Evolutionary conservation across 1,139 yeast genomes (phyloP).

Genomic region (Hyphopichia pseudoburtonii): DNA sequence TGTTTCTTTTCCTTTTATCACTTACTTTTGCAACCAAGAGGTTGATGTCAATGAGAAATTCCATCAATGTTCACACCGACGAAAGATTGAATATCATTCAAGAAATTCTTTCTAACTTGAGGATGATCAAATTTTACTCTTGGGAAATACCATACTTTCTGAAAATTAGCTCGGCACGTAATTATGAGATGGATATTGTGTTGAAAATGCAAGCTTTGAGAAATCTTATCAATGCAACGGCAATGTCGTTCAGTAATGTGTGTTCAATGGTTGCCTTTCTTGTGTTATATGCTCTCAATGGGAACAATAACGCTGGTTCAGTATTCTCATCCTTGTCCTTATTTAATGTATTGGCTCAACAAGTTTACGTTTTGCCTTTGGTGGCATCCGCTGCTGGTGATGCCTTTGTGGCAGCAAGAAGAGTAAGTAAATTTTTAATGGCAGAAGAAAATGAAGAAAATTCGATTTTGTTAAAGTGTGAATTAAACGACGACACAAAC

Average conservation of each 20-base stretch:
- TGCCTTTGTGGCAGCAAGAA: conserved; percentile 61
- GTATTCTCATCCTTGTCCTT: conserved; percentile 81
- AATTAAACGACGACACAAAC: conserved; percentile 18
- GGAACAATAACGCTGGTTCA: conserved; percentile 58
- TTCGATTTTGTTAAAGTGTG: conserved; percentile 25
- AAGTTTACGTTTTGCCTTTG: conserved; percentile 66
- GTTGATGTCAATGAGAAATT: conserved; percentile 14
- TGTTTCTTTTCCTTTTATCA: conserved; percentile 32
- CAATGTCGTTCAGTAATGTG: conserved; percentile 12
- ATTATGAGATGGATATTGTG: conserved; percentile 10
- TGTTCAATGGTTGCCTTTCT: conserved; percentile 14
- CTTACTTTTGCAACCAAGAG: conserved; percentile 9
- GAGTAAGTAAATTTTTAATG: conserved; percentile 55
- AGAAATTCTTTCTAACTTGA: conserved; percentile 59
- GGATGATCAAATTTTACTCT: conserved; percentile 60
- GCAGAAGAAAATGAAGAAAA: conserved; percentile 22
- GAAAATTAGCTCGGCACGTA: conserved; percentile 8
- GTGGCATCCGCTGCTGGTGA: conserved; percentile 68
- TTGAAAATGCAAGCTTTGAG: conserved; percentile 12
- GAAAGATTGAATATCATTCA: conserved; percentile 54
- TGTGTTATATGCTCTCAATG: conserved; percentile 14
- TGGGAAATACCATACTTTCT: conserved; percentile 19
- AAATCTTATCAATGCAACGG: conserved; percentile 12
- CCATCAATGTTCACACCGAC: conserved; percentile 50
- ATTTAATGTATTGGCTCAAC: conserved; percentile 58